Base-by-base conservation (phyloP, 768 basidiomycete genomes). In the Clitopilus passeckerianus region DNA sequence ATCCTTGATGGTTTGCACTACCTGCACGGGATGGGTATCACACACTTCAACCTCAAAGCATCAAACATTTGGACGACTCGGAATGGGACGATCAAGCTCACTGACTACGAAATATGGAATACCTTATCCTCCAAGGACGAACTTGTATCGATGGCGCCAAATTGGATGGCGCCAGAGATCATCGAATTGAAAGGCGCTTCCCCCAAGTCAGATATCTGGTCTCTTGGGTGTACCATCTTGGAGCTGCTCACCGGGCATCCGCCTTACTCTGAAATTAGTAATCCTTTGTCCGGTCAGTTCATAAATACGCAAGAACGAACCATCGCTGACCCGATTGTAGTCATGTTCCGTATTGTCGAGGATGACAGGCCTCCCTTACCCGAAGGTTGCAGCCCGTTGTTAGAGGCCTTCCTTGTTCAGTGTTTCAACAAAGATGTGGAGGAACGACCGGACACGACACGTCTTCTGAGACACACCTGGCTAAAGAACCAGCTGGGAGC, bases 91-190 rank as follows among this genome's bases (percentile, higher is more conserved):
- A 88, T 97, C 68, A 98, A 98, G 75, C 83, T 98, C 3, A 90
- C 93, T 9, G 96, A 98, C 72, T 98, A 98, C 71, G 96, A 95
- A 50, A 96, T 98, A 12, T 97, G 22, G 86, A 98, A 61, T 96
- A 96, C 71, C 81, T 98, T 66, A 86, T 91, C 53, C 68, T 87
- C 85, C 65, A 88, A 91, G 69, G 90, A 90, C 65, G 90, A 93
- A 24, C 88, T 90, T 8, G 96, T 7, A 7, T 30, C 27, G 96
- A 9, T 14, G 46, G 98, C 95, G 9, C 96, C 96, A 9, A 96
- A 98, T 67, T 98, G 96, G 96, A 98, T 98, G 94, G 95, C 95
- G 8, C 96, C 96, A 1, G 96, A 98, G 73, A 91, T 98, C 56
- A 98, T 99, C 62, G 90, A 94, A 69, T 83, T 98, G 58, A 90